Conservation (phyloP, 2,329 filamentous ascomycete species). For the Diaporthe eres region DNA sequence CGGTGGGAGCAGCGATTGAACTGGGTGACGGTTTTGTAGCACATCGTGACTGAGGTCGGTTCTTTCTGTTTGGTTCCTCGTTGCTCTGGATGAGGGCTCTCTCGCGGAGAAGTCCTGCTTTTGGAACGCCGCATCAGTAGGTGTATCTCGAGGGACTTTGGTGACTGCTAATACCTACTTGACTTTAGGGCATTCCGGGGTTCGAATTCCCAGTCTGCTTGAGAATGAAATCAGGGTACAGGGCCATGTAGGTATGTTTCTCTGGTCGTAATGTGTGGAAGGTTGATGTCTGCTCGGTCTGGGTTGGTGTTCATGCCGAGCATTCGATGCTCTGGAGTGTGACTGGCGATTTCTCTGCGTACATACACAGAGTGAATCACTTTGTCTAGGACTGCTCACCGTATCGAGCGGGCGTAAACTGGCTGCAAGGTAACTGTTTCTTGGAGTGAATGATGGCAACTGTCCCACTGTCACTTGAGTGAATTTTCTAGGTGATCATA, state of each 20-base stretch:
- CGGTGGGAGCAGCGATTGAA: constrained; percentile 13
- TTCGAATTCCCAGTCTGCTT: not conserved
- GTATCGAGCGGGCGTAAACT: not conserved
- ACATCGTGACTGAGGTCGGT: not conserved
- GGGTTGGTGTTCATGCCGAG: not conserved
- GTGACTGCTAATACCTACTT: not conserved
- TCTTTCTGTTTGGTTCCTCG: not conserved
- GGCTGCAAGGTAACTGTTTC: not conserved
- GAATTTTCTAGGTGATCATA: not conserved
- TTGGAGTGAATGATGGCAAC: not conserved
- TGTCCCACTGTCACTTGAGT: not conserved
- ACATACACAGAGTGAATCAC: constrained; percentile 14
- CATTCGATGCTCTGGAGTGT: not conserved
- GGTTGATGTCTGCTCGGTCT: not conserved
- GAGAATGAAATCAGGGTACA: not conserved
- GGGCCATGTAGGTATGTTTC: not conserved
- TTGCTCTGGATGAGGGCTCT: not conserved
- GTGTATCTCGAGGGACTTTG: not conserved
- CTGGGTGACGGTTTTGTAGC: not conserved
- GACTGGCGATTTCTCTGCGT: not conserved
- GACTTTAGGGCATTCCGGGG: too few species aligned
- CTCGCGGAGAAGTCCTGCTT: not conserved
- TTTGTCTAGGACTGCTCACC: constrained; percentile 18
- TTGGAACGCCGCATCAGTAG: not conserved
- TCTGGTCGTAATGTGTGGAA: not conserved